phyloP scores from a whole-genome alignment of 2,329 filamentous ascomycete genomes.

The Cytospora mali region DNA sequence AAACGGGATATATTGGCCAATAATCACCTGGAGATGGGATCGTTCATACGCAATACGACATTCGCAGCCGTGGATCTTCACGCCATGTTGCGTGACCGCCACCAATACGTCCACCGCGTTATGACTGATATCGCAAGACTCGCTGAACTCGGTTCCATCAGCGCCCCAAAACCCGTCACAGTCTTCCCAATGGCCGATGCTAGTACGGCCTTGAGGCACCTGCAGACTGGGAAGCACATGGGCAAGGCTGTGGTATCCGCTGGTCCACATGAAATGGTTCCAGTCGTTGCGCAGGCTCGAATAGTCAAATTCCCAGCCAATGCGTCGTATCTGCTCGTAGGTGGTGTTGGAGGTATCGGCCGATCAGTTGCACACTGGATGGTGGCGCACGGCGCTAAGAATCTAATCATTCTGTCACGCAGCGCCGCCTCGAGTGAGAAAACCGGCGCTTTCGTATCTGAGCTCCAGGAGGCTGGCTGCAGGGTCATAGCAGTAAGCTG shows the following conservation, averaged over 20 bases:
- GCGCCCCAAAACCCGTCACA: not conserved
- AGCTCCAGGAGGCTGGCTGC: slow-evolving; percentile 31
- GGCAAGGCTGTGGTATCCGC: slow-evolving; percentile 14
- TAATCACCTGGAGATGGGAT: slow-evolving; percentile 39
- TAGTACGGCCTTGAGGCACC: slow-evolving; percentile 3
- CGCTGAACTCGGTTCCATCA: too few species aligned
- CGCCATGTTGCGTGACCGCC: slow-evolving; percentile 16
- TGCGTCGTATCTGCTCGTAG: slow-evolving; percentile 38
- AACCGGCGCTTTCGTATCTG: slow-evolving; percentile 26
- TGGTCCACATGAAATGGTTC: slow-evolving; percentile 2
- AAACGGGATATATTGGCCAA: slow-evolving; percentile 38
- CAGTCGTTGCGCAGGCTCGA: slow-evolving; percentile 19
- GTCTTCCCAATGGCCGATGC: not conserved
- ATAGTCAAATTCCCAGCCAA: slow-evolving; percentile 27
- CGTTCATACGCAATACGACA: slow-evolving; percentile 15
- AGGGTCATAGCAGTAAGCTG: slow-evolving; percentile 33
- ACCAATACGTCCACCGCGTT: too few species aligned
- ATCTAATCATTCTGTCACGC: slow-evolving; percentile 36
- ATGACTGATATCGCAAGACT: too few species aligned
- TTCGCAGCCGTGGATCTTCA: slow-evolving; percentile 40
- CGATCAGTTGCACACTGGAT: slow-evolving; percentile 36
- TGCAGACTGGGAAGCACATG: slow-evolving; percentile 21
- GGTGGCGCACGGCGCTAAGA: slow-evolving; percentile 34
- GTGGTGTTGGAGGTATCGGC: slow-evolving; percentile 39
- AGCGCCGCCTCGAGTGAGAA: slow-evolving; percentile 30